Base-by-base conservation (phyloP, 306 rosid genomes). In the Trifolium repens region DNA sequence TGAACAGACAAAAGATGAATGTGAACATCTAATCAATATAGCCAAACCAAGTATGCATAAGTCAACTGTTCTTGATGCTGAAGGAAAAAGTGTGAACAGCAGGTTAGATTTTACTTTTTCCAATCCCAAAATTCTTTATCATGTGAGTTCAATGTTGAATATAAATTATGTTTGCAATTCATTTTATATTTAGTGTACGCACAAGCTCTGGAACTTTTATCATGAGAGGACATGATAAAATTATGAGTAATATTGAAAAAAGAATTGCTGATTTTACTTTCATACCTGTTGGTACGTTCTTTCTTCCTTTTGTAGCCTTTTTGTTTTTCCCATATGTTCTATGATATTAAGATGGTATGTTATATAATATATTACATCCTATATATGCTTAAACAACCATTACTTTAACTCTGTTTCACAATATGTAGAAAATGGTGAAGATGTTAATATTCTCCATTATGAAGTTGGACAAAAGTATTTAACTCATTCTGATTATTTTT, bases 391-490 rank as follows among this genome's bases (percentile, higher is more conserved):
- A 30, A 30, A 30, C 24, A 52, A 52, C 14, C 14, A 34, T 66
- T 74, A 63, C 19, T n/a, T 42, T 72, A 79, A 27, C 13, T 42
- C 42, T 46, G 67, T 69, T 39, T 44, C 69, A 44, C 26, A 68
- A 73, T 77, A 71, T 69, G 71, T 84, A 94, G 99, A 94, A 53
- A 81, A 94, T 11, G 99, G 99, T 71, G 99, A 94, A 87, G 93
- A 92, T 59, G 89, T 94, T 90, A 96, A 94, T 76, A 71, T 92
- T 85, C 97, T 94, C 69, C 99, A 90, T 86, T 94, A 94, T 72
- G 97, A 90, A 85, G 99, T 85, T 74, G 98, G 98, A 69, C 98
- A 94, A 86, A 88, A 90, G 84, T 94, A 91, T 74, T 93, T 87
- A 55, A 85, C 91, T 81, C 98, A 94, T 76, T 80, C 16, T 75